A percentile compares a stretch with the other conserved stretches of the same genome.
Conservation (phyloP, 768 basidiomycete genomes). For the Galerina marginata region DNA sequence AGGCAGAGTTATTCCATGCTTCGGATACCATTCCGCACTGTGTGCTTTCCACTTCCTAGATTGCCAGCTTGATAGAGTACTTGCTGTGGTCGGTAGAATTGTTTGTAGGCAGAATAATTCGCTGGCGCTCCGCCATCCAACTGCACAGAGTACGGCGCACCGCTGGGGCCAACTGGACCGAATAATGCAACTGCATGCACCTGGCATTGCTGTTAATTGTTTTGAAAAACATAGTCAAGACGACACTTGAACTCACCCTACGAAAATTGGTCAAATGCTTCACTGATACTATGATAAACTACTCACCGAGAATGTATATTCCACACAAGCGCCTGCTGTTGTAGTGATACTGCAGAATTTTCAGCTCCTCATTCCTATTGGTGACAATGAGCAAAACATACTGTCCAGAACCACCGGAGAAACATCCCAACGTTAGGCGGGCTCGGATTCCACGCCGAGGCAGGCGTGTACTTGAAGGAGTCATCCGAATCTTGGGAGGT, state of each 20-base stretch:
- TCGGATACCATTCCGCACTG: constrained; percentile 30
- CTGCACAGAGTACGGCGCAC: constrained; percentile 33
- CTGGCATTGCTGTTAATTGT: not conserved
- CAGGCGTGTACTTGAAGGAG: constrained; percentile 41
- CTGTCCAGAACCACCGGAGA: constrained; percentile 53
- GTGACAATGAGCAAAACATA: constrained; percentile 25
- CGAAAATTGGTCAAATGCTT: not conserved
- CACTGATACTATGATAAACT: not conserved
- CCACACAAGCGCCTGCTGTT: constrained; percentile 24
- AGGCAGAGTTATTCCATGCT: constrained; percentile 16
- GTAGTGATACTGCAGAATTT: constrained; percentile 25
- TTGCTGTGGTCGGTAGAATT: constrained; percentile 27
- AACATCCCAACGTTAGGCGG: constrained; percentile 43
- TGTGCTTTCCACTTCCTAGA: constrained; percentile 34
- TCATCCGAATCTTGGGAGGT: constrained; percentile 41
- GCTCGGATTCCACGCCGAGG: constrained; percentile 37
- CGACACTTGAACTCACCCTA: constrained; percentile 6
- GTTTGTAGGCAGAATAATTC: constrained; percentile 26
- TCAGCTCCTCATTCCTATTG: not conserved
- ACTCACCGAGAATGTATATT: constrained; percentile 32
- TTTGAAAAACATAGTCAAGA: not conserved
- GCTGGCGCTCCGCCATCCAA: constrained; percentile 28
- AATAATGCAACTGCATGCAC: constrained; percentile 41
- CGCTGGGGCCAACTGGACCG: constrained; percentile 40
- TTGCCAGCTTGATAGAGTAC: constrained; percentile 35